A percentile compares a stretch with the other conserved stretches of the same genome.
Conservation (phyloP, 2,329 filamentous ascomycete species). For the Ascochyta rabiei region DNA sequence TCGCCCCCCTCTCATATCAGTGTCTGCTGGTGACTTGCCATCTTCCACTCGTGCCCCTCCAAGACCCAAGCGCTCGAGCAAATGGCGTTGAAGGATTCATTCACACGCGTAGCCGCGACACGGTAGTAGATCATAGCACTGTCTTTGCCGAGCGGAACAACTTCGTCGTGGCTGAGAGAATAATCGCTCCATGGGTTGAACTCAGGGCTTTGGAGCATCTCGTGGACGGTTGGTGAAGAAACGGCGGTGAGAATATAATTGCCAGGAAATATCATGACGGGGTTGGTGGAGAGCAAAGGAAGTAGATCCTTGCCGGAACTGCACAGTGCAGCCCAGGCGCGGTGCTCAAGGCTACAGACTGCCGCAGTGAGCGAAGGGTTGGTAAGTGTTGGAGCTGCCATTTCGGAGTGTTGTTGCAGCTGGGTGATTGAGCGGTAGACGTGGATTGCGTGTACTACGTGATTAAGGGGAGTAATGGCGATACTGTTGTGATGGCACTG, state of each 20-base stretch:
- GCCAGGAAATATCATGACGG: slow-evolving; percentile 51
- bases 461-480: background rate
- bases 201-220: slow-evolving; percentile 26
- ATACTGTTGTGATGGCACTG: background rate
- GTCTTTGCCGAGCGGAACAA: slow-evolving; percentile 30
- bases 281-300: slow-evolving; percentile 41
- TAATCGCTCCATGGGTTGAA: slow-evolving; percentile 35
- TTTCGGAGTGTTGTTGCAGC: background rate
- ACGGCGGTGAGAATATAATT: slow-evolving; percentile 44
- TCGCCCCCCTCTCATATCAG: slow-evolving; percentile 21
- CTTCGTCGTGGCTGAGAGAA: slow-evolving; percentile 36
- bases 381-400: slow-evolving; percentile 24
- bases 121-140: slow-evolving; percentile 36
- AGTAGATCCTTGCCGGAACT: slow-evolving; percentile 39
- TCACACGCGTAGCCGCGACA: slow-evolving; percentile 26
- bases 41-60: slow-evolving; percentile 33
- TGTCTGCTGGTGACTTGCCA: slow-evolving; percentile 40
- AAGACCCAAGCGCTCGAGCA: slow-evolving; percentile 37
- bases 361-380: slow-evolving; percentile 34
- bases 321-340: slow-evolving; percentile 47
- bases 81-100: slow-evolving; percentile 29
- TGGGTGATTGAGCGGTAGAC: background rate
- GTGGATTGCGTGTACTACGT: background rate
- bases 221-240: slow-evolving; percentile 32
- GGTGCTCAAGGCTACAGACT: slow-evolving; percentile 41